Evolutionary conservation across 768 basidiomycete species (phyloP), one percentile per base, ranked within the genome.

Genomic region (Termitomyces sp.): DNA sequence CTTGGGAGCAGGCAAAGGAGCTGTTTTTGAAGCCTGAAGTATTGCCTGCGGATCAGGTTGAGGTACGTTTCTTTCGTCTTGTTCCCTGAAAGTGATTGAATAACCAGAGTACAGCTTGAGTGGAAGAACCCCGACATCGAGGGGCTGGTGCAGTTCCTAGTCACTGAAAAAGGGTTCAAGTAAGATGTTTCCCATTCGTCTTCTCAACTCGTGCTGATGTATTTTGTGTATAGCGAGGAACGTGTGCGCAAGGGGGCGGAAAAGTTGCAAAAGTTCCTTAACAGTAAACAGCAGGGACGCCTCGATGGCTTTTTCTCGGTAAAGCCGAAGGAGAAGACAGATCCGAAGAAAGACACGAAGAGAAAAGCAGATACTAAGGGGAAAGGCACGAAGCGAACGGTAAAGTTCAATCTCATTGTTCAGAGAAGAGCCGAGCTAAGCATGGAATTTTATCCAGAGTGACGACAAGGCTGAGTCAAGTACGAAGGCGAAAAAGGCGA

Each of bases 101-200:
- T 20, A 22, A 2, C 4, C 9, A 20, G n/a, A 35, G 35, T 50
- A 7, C 69, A 97, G 94, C 81, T 98, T 45, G 95, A 96, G 66
- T 99, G 97, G 97, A 92, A 86, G 60, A 83, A 83, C 62, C 97
- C 97, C 2, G 94, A 99, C 65, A 79, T 95, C 1, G 95, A 98
- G 7, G 96, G 96, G 7, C 80, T 99, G 4, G 88, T 99, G 5
- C 85, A 98, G 49, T 99, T 98, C 76, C 73, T 99, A 24, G 96
- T 98, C 16, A 86, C 77, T 40, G 92, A 98, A 70, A 98, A 99
- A 72, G 97, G 97, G 7, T 99, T 99, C 86, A 96, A 90, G 96
- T 97, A 65, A 60, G 57, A 57, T 35, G 24, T 40, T 38, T 33
- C 20, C 28, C 20, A 54, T 48, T 32, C 13, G 22, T 2, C 54